Base-by-base conservation (phyloP, 1,284 basidiomycete genomes). In the Naganishia cerealis region DNA sequence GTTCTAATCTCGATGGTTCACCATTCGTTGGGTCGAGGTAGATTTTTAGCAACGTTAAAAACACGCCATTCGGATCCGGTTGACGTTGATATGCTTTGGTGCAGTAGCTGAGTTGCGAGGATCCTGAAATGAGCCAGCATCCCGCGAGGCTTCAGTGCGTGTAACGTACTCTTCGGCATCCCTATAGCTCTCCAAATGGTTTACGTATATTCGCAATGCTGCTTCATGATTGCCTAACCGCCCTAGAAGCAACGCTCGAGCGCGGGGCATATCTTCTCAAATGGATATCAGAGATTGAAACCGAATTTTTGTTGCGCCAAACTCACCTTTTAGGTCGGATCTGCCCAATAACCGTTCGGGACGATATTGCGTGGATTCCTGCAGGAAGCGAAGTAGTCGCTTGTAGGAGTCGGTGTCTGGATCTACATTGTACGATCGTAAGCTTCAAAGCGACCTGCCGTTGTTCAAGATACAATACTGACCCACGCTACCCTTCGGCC, bases 171-270 rank as follows among this genome's bases (percentile, higher is more conserved):
- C 87, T 82, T 98, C 95, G 0, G 96, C 96, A 69, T 91, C 91
- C 15, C 81, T 71, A 76, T 89, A 90, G 76, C 95, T 90, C 42
- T 87, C 84, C 36, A 97, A 83, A 54, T 87, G 86, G 75, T 95
- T 90, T 0, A 94, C 93, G 77, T 98, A 98, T 33, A 96, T 86
- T 75, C 92, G 89, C 29, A 99, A 85, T 0, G 95, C 95, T 69
- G 89, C 91, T 73, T 95, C 91, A 74, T 99, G 94, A 69, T 91
- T 87, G 0, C 91, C 92, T 69, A 98, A 84, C 24, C 90, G 86
- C 3, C 95, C 96, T 4, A 98, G 83, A 3, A 99, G 84, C 66
- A 95, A 87, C 0, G 96, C 95, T 46, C 93, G 87, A 0, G 91
- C 92, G 77, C 95, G 91, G 69, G 86, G 91, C 58, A 94, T 83